phyloP scores from a whole-genome alignment of 208 protist genomes.

The Leptomonas seymouri region DNA sequence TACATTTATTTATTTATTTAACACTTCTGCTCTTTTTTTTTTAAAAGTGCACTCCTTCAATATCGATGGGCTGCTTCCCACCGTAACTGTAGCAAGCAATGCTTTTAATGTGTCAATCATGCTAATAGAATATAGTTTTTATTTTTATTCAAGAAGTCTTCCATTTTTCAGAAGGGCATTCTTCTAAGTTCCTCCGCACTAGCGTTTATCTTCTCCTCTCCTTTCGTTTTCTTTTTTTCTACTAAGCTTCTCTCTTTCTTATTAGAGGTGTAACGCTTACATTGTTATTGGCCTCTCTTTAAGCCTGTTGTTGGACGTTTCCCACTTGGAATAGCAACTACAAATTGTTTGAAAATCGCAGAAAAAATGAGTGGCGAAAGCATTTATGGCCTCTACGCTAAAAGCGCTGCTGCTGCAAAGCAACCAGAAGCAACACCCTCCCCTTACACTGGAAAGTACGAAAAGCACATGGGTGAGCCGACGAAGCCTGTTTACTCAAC shows the following conservation, averaged over 20 bases:
- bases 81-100: too few species aligned
- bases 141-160: too few species aligned
- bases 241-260: constrained; percentile 1
- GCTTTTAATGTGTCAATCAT: too few species aligned
- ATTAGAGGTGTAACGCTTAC: neutral
- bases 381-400: constrained; percentile 54
- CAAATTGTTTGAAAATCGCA: too few species aligned
- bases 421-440: constrained; percentile 15
- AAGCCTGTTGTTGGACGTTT: neutral
- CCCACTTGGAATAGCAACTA: neutral
- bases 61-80: too few species aligned
- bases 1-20: neutral
- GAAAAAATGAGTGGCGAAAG: constrained; percentile 76
- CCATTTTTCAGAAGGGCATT: too few species aligned
- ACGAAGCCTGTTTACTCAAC: constrained; percentile 84
- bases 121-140: too few species aligned
- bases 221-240: constrained; percentile 9
- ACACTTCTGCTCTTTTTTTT: too few species aligned
- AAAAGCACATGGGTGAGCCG: constrained; percentile 64
- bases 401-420: constrained; percentile 23
- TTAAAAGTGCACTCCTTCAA: too few species aligned
- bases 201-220: neutral
- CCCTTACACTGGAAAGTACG: constrained; percentile 71
- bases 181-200: too few species aligned
- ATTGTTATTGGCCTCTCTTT: neutral